Evolutionary conservation across 768 basidiomycete species (phyloP).

Genomic region (Auricularia sp.): DNA sequence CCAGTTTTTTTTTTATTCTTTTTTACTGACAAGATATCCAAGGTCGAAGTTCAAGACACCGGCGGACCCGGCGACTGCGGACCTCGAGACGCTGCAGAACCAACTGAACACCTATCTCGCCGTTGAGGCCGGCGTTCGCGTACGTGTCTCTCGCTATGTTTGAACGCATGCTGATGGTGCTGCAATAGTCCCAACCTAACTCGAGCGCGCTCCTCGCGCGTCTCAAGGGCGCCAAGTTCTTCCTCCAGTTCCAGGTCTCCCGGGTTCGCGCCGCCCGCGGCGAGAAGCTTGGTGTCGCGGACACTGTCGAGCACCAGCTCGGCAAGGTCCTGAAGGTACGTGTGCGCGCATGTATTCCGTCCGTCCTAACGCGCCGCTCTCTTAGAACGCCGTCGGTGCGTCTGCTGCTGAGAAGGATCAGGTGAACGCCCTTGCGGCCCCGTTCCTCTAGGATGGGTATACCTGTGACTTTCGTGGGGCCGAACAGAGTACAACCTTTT

Average conservation of each 20-base stretch:
- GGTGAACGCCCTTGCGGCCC: constrained; percentile 1
- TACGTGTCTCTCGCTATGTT: not conserved
- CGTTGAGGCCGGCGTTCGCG: constrained; percentile 11
- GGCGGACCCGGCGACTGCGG: constrained; percentile 6
- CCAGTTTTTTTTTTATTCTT: not conserved
- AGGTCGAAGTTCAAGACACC: constrained; percentile 5
- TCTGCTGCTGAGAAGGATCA: constrained; percentile 2
- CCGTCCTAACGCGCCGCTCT: not conserved
- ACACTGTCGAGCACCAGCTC: constrained; percentile 11
- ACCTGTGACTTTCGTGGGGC: too few relatives aligned
- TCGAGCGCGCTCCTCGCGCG: constrained; percentile 5
- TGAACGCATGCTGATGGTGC: not conserved
- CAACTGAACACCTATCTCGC: constrained; percentile 13
- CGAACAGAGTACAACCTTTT: too few relatives aligned
- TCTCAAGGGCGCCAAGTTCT: constrained; percentile 13
- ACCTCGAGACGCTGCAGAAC: constrained; percentile 7
- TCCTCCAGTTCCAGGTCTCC: constrained; percentile 14
- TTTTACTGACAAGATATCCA: not conserved
- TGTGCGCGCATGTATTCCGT: not conserved
- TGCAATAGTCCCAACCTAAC: not conserved
- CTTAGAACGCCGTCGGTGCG: constrained; percentile 3
- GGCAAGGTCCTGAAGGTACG: constrained; percentile 9
- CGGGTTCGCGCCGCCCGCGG: constrained; percentile 9
- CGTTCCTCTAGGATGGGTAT: not conserved
- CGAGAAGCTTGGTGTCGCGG: constrained; percentile 7